phyloP scores from a whole-genome alignment of 495 filamentous ascomycete species.

The Penicillium argentinense region DNA sequence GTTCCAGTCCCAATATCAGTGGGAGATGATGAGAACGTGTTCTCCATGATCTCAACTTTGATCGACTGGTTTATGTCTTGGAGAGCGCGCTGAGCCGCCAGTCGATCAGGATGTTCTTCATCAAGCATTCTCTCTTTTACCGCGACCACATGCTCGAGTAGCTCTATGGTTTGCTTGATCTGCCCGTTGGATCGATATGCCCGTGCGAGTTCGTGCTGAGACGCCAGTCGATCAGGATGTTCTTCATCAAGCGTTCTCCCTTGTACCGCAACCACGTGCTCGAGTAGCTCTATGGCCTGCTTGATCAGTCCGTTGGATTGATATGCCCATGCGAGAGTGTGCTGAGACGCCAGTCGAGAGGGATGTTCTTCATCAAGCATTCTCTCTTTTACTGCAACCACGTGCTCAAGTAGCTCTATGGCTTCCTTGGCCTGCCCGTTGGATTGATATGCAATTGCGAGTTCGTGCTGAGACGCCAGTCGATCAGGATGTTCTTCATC shows the following conservation, averaged over 20 bases:
- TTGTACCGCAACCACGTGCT: conserved; percentile 31
- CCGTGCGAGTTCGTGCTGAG: too few species aligned
- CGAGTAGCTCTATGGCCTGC: conserved; percentile 27
- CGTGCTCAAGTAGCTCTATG: conserved; percentile 28
- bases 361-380: conserved; percentile 2
- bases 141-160: conserved; percentile 36
- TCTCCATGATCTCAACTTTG: too few species aligned
- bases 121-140: conserved; percentile 16
- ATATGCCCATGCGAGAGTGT: conserved; percentile 18
- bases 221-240: too few species aligned
- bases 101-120: conserved; percentile 24
- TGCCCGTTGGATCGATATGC: conserved; percentile 29
- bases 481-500: conserved; percentile 23
- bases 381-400: conserved; percentile 24
- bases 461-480: conserved; percentile 31
- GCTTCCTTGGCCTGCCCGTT: conserved; percentile 29
- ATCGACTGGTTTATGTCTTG: too few species aligned
- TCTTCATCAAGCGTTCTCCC: conserved; percentile 22
- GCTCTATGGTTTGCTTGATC: conserved; percentile 17
- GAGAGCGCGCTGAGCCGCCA: conserved; percentile 33
- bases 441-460: conserved; percentile 27
- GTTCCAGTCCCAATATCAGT: too few species aligned
- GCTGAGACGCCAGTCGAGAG: conserved; percentile 2
- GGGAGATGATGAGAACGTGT: too few species aligned
- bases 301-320: conserved; percentile 24